Evolutionary conservation across 1,139 yeast genomes (phyloP).

Genomic region (Nakaseomyces uthaithaninus): DNA sequence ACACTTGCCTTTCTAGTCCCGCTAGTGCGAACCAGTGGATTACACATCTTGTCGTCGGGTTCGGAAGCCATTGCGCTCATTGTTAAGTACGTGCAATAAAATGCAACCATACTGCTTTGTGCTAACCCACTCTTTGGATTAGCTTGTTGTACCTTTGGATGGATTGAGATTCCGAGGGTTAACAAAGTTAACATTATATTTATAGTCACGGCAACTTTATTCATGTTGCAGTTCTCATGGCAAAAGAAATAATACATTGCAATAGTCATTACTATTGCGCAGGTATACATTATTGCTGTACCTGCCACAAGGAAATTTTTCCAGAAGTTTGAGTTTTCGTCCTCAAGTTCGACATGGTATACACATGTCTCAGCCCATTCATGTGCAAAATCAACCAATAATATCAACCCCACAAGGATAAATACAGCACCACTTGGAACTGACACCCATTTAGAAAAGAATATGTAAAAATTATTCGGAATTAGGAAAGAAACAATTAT

Average conservation of each 20-base stretch:
- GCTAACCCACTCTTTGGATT: constrained; percentile 96
- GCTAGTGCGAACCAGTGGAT: constrained; percentile 79
- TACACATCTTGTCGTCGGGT: constrained; percentile 88
- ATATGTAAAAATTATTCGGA: constrained; percentile 79
- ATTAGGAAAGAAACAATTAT: constrained; percentile 61
- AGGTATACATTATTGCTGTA: constrained; percentile 74
- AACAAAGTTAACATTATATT: constrained; percentile 59
- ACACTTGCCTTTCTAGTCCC: constrained; percentile 90
- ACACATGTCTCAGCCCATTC: constrained; percentile 98
- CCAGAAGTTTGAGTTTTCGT: constrained; percentile 66
- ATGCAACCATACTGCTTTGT: constrained; percentile 91
- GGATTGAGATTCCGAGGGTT: constrained; percentile 64
- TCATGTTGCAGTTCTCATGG: constrained; percentile 79
- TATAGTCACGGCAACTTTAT: constrained; percentile 75
- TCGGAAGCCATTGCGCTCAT: constrained; percentile 94
- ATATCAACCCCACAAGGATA: constrained; percentile 78
- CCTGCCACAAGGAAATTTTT: constrained; percentile 75
- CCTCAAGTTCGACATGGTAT: constrained; percentile 80
- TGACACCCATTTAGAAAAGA: constrained; percentile 89
- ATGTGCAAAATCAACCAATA: constrained; percentile 94
- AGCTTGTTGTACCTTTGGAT: constrained; percentile 79
- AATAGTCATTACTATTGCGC: constrained; percentile 61
- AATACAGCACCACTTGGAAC: constrained; percentile 78
- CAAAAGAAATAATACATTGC: constrained; percentile 82
- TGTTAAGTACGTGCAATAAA: constrained; percentile 85